A percentile compares a stretch with the other conserved stretches of the same genome.
phyloP scores from a whole-genome alignment of 257 asterid genomes.

The Solanum rostratum region DNA sequence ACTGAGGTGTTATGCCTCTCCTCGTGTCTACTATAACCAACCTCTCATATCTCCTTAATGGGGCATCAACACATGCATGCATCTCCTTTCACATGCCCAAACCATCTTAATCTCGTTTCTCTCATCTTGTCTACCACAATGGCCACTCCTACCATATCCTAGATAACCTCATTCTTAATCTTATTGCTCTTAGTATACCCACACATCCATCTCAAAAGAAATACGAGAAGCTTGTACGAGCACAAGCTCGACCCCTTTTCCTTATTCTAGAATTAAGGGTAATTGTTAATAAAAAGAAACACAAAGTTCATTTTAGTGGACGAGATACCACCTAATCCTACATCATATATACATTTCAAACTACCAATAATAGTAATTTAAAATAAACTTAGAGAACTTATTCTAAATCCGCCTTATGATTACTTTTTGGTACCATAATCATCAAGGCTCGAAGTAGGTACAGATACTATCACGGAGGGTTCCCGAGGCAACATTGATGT shows the following conservation, averaged over 20 bases:
- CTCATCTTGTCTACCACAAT: not conserved
- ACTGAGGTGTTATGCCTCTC: not conserved
- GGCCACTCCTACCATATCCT: not conserved
- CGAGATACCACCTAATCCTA: not conserved
- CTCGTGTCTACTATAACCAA: not conserved
- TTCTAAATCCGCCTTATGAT: not conserved
- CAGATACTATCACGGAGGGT: not conserved
- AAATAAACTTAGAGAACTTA: not conserved
- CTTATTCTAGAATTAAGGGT: not conserved
- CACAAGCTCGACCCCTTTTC: not conserved
- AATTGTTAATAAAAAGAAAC: too few relatives aligned
- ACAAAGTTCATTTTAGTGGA: too few relatives aligned
- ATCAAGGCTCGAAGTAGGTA: constrained; percentile 1
- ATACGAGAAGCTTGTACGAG: not conserved
- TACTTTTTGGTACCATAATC: constrained; percentile 5
- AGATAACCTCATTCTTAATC: not conserved
- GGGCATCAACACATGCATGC: not conserved
- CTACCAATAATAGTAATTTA: not conserved
- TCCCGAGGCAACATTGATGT: not conserved
- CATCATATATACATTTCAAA: not conserved
- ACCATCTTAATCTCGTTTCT: not conserved
- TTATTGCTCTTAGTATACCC: not conserved
- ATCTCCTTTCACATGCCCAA: not conserved
- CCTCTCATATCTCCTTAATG: not conserved
- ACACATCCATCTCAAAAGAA: too few relatives aligned